Evolutionary conservation across 306 rosid genomes (phyloP), one percentile per base, ranked within the genome.

Genomic region (Biancaea sappan): DNA sequence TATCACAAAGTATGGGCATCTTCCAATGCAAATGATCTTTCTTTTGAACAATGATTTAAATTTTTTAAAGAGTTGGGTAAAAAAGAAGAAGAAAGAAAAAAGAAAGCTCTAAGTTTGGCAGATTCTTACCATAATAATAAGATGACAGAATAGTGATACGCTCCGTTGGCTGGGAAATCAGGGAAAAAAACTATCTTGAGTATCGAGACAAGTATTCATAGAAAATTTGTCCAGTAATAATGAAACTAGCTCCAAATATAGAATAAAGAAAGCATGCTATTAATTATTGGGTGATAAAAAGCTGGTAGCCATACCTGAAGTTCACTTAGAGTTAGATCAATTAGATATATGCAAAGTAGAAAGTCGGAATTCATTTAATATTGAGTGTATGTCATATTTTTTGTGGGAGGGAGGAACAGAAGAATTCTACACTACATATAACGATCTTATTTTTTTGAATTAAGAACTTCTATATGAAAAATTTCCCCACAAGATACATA

Each of bases 111-210:
- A 21, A 6, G 19, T 44, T 66, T 76, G 57, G 41, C 66, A 44
- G 80, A 72, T 69, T 74, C 93, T 85, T 83, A 94, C 97, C 99
- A 31, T 92, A 94, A 83, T 92, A 92, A 75, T 92, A 92, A 0
- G 97, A 86, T 57, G 99, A 94, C 73, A 88, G 81, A 82, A 92
- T 92, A 25, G 97, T 83, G 75, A 94, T 89, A 69, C 92, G 96
- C 38, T 91, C 92, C 0, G 22, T 89, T 21, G 98, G 98, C 98
- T 91, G 94, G 65, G 66, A 84, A 83, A 73, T 11, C 38, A 52
- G 21, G 57, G 32, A 14, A 64, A 48, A 66, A 76, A 57, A 29
- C 58, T 56, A 47, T 52, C n/a, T 52, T 70, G 46, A 77, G 74
- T 68, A 14, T 25, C 8, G n/a, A 60, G 57, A 59, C 47, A 69